Evolutionary conservation across 208 protist species (phyloP).

Genomic region (Leishmania gerbilli): DNA sequence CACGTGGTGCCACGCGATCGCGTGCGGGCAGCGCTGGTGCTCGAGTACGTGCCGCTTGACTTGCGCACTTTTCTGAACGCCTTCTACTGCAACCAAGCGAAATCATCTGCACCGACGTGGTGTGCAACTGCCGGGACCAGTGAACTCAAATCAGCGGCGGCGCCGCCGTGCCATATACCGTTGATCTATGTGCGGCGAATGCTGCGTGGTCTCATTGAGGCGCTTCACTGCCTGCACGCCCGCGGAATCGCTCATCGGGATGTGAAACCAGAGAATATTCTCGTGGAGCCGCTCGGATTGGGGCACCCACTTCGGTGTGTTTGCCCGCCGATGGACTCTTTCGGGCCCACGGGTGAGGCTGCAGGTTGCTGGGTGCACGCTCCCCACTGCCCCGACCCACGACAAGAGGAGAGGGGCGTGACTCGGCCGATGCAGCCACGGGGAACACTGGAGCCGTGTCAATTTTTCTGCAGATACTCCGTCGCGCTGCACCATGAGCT

Average conservation of each 20-base stretch:
- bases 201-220: constrained; percentile 33
- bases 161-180: constrained; percentile 22
- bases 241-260: constrained; percentile 67
- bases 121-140: neutral
- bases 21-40: constrained; percentile 31
- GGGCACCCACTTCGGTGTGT: constrained; percentile 31
- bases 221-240: constrained; percentile 55
- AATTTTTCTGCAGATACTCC: constrained; percentile 7
- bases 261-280: constrained; percentile 53
- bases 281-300: constrained; percentile 53
- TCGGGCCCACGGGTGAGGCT: neutral
- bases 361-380: constrained; percentile 28
- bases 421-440: neutral
- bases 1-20: constrained; percentile 36
- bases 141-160: neutral
- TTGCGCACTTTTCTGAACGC: constrained; percentile 34
- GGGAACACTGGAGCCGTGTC: constrained; percentile 17
- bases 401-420: neutral
- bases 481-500: constrained; percentile 31
- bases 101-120: constrained; percentile 16
- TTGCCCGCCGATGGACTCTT: constrained; percentile 20
- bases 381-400: neutral
- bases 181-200: constrained; percentile 32
- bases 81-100: constrained; percentile 37
- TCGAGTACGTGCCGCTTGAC: constrained; percentile 49